Percentiles rank a stretch among this genome's conserved stretches.
These are phyloP conservation scores for Trichoderma pleuroti DNA, from an alignment of 2,329 filamentous ascomycete genomes.

Conservation along the genomic window DNA sequence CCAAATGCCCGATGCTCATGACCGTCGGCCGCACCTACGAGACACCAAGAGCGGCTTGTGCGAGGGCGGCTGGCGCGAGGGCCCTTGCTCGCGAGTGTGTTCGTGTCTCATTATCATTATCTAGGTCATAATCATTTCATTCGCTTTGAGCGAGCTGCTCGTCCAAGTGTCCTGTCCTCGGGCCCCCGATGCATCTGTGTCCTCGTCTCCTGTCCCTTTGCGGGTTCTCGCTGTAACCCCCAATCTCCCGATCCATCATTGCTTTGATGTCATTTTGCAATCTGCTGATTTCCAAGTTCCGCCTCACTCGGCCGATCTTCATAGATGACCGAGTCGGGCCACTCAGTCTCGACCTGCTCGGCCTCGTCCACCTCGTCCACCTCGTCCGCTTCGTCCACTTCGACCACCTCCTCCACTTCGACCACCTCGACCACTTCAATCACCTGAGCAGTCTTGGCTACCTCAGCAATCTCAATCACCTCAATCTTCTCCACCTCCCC, in stretches of 20 bases:
- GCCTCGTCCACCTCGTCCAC: background rate
- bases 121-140: slow-evolving; percentile 4
- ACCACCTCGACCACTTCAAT: background rate
- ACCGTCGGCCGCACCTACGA: background rate
- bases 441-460: background rate
- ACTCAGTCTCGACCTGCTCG: background rate
- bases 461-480: too few relatives aligned
- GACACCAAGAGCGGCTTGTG: background rate
- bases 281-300: background rate
- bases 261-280: background rate
- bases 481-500: background rate
- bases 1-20: background rate
- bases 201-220: background rate
- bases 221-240: background rate
- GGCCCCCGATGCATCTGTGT: background rate
- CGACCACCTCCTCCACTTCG: background rate
- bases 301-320: background rate
- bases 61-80: background rate
- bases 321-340: background rate
- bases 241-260: background rate
- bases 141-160: background rate
- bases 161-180: background rate
- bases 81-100: background rate
- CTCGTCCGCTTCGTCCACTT: background rate
- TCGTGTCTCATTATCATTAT: slow-evolving; percentile 16